Evolutionary conservation across 768 basidiomycete genomes (phyloP).

Genomic region (Pisolithus tinctorius): DNA sequence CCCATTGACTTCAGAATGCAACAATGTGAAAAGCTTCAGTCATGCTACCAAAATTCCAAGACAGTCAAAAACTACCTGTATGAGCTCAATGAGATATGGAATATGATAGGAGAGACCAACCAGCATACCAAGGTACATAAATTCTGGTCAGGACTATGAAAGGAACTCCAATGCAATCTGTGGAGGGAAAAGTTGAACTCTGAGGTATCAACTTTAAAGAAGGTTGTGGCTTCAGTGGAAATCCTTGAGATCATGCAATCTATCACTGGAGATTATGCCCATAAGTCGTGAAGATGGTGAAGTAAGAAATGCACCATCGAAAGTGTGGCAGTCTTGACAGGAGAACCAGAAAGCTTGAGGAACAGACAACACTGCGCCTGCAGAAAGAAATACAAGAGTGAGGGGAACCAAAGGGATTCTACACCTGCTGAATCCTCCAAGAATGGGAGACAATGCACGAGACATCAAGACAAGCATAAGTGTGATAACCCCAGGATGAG

Average conservation of each 20-base stretch:
- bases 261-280: too few relatives aligned
- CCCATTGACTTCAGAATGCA: conserved; percentile 22
- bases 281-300: background rate
- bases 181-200: conserved; percentile 8
- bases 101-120: conserved; percentile 18
- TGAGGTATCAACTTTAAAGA: too few relatives aligned
- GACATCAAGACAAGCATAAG: too few relatives aligned
- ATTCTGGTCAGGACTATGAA: conserved; percentile 27
- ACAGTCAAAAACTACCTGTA: conserved; percentile 14
- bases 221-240: too few relatives aligned
- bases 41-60: conserved; percentile 18
- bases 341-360: background rate
- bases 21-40: conserved; percentile 18
- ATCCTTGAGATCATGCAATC: too few relatives aligned
- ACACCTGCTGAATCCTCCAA: background rate
- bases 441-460: background rate
- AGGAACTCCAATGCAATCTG: conserved; percentile 23
- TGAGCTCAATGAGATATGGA: too few relatives aligned
- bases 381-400: background rate
- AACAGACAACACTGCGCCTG: background rate
- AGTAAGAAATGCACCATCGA: too few relatives aligned
- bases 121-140: conserved; percentile 23
- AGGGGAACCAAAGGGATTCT: background rate
- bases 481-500: too few relatives aligned
- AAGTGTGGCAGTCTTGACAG: background rate